A percentile compares a stretch with the other conserved stretches of the same genome.
Evolutionary conservation across 768 basidiomycete genomes (phyloP).

Genomic region (Boletus rex-veris): DNA sequence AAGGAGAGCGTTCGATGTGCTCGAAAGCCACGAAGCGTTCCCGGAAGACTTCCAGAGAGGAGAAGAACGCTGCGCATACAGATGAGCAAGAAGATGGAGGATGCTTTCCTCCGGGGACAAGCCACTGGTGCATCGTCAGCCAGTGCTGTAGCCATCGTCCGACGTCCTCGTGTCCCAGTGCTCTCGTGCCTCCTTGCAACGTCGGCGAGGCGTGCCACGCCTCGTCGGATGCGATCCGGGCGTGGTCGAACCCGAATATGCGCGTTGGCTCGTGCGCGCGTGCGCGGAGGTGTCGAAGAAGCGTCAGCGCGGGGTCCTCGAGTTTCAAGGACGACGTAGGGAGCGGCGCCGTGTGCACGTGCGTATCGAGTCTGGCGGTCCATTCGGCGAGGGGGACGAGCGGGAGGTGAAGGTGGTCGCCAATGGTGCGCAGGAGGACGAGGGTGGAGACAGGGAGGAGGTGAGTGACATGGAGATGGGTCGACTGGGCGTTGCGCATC

Average conservation of each 20-base stretch:
- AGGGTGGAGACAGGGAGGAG: conserved; percentile 7
- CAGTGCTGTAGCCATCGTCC: conserved; percentile 8
- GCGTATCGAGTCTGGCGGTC: conserved; percentile 7
- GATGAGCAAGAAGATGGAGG: too few species aligned
- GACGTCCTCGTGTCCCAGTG: conserved; percentile 5
- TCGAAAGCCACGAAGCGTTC: too few species aligned
- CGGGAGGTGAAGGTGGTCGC: conserved; percentile 4
- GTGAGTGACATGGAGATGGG: conserved; percentile 11
- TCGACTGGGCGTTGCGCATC: conserved; percentile 10
- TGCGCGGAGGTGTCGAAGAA: neutral
- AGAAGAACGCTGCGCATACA: too few species aligned
- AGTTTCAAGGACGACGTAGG: neutral
- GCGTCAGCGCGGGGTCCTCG: conserved; percentile 1
- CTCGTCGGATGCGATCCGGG: neutral
- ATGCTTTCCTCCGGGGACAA: too few species aligned
- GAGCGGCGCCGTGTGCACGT: neutral
- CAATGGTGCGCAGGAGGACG: conserved; percentile 7
- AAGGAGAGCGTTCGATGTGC: too few species aligned
- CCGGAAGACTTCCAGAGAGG: too few species aligned
- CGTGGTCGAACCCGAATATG: conserved; percentile 2
- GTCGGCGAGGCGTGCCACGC: conserved; percentile 13
- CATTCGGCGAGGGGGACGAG: conserved; percentile 11
- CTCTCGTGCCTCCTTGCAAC: neutral
- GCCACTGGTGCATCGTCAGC: too few species aligned
- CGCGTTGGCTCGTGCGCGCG: neutral